Conservation (phyloP, 345 rosid genomes). For the Gossypium turneri region DNA sequence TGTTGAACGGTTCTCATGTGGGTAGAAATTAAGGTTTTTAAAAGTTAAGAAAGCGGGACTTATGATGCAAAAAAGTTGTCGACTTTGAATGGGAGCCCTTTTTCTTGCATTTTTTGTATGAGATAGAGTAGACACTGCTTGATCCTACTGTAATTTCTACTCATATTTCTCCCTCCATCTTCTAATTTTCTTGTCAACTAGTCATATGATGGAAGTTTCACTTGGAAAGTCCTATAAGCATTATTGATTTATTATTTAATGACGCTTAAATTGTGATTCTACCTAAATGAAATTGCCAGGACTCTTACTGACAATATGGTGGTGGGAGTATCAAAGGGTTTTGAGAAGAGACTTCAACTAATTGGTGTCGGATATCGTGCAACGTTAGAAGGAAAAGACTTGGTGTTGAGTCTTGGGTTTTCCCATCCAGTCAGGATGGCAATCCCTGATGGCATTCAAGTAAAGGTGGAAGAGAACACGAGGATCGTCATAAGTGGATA, state of each 20-base stretch:
- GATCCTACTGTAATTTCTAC: background rate
- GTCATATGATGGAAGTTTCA: background rate
- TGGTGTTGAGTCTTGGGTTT: conserved; percentile 83
- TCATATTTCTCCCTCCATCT: background rate
- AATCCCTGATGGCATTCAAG: conserved; percentile 64
- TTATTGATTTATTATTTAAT: background rate
- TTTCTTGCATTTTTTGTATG: background rate
- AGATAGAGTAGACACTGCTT: background rate
- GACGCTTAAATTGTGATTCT: background rate
- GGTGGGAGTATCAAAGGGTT: conserved; percentile 94
- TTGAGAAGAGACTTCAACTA: conserved; percentile 84
- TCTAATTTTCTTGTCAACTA: background rate
- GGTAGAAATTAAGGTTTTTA: background rate
- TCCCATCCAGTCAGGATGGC: conserved; percentile 90
- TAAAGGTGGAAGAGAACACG: conserved; percentile 86
- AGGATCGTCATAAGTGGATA: conserved; percentile 69
- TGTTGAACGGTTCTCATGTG: background rate
- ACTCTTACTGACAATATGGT: conserved; percentile 93
- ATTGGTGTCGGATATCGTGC: conserved; percentile 96
- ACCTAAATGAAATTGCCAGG: conserved; percentile 30
- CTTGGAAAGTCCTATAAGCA: background rate
- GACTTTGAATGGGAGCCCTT: background rate
- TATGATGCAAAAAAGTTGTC: background rate
- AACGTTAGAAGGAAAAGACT: conserved; percentile 63
- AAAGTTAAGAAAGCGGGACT: background rate